Evolutionary conservation across 345 rosid genomes (phyloP).

Genomic region (Clarkia xantiana): DNA sequence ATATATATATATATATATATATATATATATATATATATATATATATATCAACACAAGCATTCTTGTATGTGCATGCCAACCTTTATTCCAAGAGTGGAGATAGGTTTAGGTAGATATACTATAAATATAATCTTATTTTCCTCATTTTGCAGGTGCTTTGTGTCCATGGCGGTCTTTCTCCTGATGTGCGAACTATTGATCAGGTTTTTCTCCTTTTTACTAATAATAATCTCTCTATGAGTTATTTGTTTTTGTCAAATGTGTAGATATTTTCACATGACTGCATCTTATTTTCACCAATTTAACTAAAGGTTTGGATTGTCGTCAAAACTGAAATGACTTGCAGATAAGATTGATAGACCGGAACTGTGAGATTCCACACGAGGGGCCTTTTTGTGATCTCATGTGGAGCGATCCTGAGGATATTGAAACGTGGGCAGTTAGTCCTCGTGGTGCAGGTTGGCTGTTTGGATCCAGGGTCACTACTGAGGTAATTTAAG

Average conservation of each 20-base stretch:
- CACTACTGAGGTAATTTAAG: constrained; percentile 63
- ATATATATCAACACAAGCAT: constrained; percentile 30
- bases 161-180: constrained; percentile 99
- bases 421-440: constrained; percentile 95
- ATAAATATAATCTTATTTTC: constrained; percentile 1
- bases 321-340: constrained; percentile 85
- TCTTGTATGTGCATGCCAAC: neutral
- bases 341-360: constrained; percentile 87
- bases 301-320: constrained; percentile 91
- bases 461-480: constrained; percentile 96
- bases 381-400: constrained; percentile 98
- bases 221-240: too few relatives aligned
- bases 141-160: constrained; percentile 58
- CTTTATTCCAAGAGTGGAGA: too few relatives aligned
- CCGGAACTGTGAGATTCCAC: constrained; percentile 94
- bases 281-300: neutral
- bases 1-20: neutral
- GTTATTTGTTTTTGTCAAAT: too few relatives aligned
- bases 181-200: constrained; percentile 86
- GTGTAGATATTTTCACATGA: too few relatives aligned
- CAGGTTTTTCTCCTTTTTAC: constrained; percentile 36
- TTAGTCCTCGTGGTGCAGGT: constrained; percentile 95
- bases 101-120: too few relatives aligned
- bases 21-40: neutral
- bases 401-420: constrained; percentile 98